Evolutionary conservation across 257 asterid genomes (phyloP).

Genomic region (Datura wrightii): DNA sequence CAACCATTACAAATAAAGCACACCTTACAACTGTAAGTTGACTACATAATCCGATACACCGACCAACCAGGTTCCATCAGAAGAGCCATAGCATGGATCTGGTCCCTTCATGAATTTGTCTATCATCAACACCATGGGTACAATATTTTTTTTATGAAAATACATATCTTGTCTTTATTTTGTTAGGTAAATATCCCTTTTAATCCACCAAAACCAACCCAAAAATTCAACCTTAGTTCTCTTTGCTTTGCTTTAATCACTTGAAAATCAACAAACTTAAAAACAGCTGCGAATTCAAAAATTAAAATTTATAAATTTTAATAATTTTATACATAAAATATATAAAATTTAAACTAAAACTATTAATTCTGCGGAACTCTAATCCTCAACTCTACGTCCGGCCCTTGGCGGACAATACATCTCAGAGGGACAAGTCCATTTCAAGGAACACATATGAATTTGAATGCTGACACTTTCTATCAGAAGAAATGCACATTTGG

Average conservation of each 20-base stretch:
- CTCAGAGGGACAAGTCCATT: neutral
- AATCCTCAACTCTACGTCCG: neutral
- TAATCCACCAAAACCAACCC: neutral
- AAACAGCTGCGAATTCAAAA: neutral
- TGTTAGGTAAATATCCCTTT: conserved; percentile 4
- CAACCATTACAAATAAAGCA: too few species aligned
- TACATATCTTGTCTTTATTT: neutral
- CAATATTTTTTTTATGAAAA: too few species aligned
- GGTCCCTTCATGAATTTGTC: too few species aligned
- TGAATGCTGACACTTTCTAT: neutral
- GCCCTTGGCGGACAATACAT: neutral
- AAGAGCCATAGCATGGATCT: too few species aligned
- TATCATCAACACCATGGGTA: too few species aligned
- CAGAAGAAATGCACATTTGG: neutral
- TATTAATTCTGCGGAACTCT: neutral
- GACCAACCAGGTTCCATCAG: too few species aligned
- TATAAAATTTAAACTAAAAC: neutral
- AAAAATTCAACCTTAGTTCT: neutral
- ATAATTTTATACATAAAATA: neutral
- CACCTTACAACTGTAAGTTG: too few species aligned
- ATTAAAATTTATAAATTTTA: neutral
- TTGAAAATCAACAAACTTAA: neutral
- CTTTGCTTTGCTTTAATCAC: neutral
- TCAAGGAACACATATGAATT: neutral
- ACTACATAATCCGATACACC: too few species aligned